A percentile compares a stretch with the other conserved stretches of the same genome.
Conservation (phyloP, 140 eudicot species). For the Bidens hawaiensis region DNA sequence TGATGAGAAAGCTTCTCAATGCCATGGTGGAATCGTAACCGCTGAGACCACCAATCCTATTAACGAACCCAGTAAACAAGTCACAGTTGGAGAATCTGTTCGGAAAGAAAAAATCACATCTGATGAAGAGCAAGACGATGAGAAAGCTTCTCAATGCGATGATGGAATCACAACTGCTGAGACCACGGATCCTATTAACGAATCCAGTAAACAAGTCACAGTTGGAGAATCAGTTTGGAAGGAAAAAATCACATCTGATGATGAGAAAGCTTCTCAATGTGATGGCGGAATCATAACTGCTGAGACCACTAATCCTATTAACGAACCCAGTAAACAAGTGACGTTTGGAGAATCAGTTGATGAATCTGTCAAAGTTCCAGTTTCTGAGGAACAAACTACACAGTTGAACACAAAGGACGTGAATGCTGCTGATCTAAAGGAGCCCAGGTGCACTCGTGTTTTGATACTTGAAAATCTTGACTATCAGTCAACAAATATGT, state of each 20-base stretch:
- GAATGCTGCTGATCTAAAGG: slow-evolving; percentile 31
- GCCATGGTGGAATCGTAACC: slow-evolving; percentile 28
- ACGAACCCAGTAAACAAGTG: slow-evolving; percentile 18
- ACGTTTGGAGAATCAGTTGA: slow-evolving; percentile 18
- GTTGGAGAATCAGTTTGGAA: too few relatives aligned
- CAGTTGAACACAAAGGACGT: slow-evolving; percentile 23
- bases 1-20: slow-evolving; percentile 23
- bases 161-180: too few relatives aligned
- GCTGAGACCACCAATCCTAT: slow-evolving; percentile 23
- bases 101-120: too few relatives aligned
- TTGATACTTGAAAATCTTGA: slow-evolving; percentile 3
- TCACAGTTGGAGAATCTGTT: too few relatives aligned
- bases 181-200: too few relatives aligned
- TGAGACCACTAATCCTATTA: slow-evolving; percentile 16
- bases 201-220: too few relatives aligned
- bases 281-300: slow-evolving; percentile 31
- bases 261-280: slow-evolving; percentile 25
- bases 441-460: slow-evolving; percentile 38
- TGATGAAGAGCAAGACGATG: too few relatives aligned
- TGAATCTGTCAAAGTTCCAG: slow-evolving; percentile 12
- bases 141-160: too few relatives aligned
- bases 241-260: slow-evolving; percentile 25
- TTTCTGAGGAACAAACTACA: slow-evolving; percentile 27
- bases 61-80: slow-evolving; percentile 16
- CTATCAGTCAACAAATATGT: neutral